phyloP scores from a whole-genome alignment of 78 protist species.

The Dictyostelium purpureum region DNA sequence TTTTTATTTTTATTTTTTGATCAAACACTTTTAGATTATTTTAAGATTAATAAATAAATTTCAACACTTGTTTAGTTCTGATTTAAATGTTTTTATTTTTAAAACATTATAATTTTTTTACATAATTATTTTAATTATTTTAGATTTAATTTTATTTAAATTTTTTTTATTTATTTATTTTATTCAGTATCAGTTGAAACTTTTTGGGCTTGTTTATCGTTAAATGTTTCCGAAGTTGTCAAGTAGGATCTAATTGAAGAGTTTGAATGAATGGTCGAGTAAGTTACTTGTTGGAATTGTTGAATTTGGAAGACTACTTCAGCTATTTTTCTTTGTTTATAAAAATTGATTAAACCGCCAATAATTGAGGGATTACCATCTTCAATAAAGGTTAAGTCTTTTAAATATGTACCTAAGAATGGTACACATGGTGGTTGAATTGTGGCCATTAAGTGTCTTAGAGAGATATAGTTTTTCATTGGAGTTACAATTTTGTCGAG shows the following conservation, averaged over 20 bases:
- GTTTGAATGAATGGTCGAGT: not conserved
- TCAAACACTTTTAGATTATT: too few species aligned
- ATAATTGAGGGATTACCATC: conserved; percentile 68
- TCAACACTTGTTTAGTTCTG: too few species aligned
- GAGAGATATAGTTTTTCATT: conserved; percentile 45
- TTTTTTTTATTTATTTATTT: not conserved
- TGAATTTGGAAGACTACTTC: conserved; percentile 67
- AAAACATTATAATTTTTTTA: too few species aligned
- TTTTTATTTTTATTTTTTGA: too few species aligned
- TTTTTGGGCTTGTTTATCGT: conserved; percentile 45
- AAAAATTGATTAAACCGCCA: conserved; percentile 70
- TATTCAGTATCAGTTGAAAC: not conserved
- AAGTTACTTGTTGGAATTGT: conserved; percentile 64
- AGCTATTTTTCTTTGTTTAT: conserved; percentile 65
- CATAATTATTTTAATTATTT: too few species aligned
- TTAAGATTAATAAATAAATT: too few species aligned
- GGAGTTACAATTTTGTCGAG: conserved; percentile 67
- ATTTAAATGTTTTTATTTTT: too few species aligned
- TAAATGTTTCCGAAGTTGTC: not conserved
- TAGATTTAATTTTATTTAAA: too few species aligned
- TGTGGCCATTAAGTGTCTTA: conserved; percentile 55
- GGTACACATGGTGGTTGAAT: conserved; percentile 79
- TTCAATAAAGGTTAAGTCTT: conserved; percentile 73
- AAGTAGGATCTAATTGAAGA: conserved; percentile 9
- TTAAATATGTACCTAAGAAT: conserved; percentile 57